Percentiles rank a stretch among this genome's conserved stretches.
These are phyloP conservation scores for Phoenix dactylifera DNA, from an alignment of 176 grass and related monocot genomes.

Conservation along the genomic window DNA sequence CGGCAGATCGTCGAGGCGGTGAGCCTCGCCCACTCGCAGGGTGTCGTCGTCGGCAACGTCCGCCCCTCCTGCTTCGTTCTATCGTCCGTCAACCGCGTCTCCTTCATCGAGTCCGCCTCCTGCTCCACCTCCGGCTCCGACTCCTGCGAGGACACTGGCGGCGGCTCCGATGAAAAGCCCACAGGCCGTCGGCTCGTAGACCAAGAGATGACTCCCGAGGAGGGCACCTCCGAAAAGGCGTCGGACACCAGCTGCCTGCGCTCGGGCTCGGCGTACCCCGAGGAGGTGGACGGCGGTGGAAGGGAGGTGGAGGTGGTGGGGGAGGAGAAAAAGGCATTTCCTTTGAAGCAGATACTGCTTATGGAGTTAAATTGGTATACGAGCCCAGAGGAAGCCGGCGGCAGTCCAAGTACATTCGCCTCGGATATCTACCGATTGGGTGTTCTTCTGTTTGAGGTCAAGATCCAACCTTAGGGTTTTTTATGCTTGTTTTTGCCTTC, in stretches of 20 bases:
- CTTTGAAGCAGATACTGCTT: constrained; percentile 61
- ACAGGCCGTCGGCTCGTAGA: neutral
- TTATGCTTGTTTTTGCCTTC: constrained; percentile 1
- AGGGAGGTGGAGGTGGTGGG: constrained; percentile 13
- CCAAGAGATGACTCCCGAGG: neutral
- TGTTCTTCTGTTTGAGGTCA: constrained; percentile 90
- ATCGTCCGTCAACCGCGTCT: constrained; percentile 70
- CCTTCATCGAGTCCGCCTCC: constrained; percentile 92
- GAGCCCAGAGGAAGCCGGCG: constrained; percentile 67
- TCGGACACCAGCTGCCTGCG: neutral
- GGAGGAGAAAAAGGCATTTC: constrained; percentile 43
- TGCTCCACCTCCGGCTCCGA: constrained; percentile 61
- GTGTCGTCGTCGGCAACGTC: constrained; percentile 66
- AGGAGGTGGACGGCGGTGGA: neutral
- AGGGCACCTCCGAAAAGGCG: neutral
- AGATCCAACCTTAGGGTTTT: neutral
- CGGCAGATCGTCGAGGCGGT: constrained; percentile 81
- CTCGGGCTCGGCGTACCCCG: neutral
- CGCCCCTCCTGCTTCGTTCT: constrained; percentile 92
- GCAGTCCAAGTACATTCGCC: constrained; percentile 41
- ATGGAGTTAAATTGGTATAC: constrained; percentile 93
- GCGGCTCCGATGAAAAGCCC: constrained; percentile 6
- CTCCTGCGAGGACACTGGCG: constrained; percentile 33
- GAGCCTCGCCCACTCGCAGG: constrained; percentile 74
- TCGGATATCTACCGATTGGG: constrained; percentile 94